Evolutionary conservation across 495 filamentous ascomycete species (phyloP), one percentile per base, ranked within the genome.

Genomic region (Cenococcum geophilum): DNA sequence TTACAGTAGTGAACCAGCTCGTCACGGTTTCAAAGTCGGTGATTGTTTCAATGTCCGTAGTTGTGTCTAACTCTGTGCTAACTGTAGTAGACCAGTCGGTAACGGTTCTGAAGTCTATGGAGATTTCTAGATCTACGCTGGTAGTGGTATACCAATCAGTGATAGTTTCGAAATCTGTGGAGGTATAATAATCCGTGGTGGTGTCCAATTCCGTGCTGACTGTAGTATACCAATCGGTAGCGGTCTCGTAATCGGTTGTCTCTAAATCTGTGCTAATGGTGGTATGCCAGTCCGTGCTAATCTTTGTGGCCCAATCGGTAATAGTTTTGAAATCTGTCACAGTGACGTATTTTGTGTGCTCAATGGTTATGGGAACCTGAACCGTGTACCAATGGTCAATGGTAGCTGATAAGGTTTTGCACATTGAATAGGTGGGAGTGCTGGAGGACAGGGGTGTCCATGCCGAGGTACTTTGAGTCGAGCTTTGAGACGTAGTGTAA

Each of bases 221-320:
- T 32, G 27, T 32, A 32, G 6, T 56, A 36, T 61, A 12, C 12
- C 16, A 22, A 40, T n/a, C 3, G 6, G 57, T 59, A 10, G 20
- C 20, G 10, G 61, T 64, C 12, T 53, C 21, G 23, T 18, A 23
- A 12, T 55, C 52, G 32, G 59, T 66, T 6, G 36, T n/a, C n/a
- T n/a, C n/a, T n/a, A n/a, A n/a, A n/a, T n/a, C n/a, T n/a, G n/a
- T n/a, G n/a, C n/a, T n/a, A n/a, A n/a, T 53, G 11, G 21, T 36
- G 18, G 4, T 11, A 20, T 56, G 6, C 5, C 2, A 3, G 2
- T 32, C 27, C 27, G 27, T 32, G 6, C 27, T 32, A 6, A 32
- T 6, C 6, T 2, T 32, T 3, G 6, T 56, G 25, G 55, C 16
- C 12, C 16, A 22, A 40, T n/a, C 3, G 6, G 57, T 59, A 10